Percentiles rank a stretch among this genome's conserved stretches.
Conservation (phyloP, 2,329 filamentous ascomycete genomes). For the Xylariaceae sp. region DNA sequence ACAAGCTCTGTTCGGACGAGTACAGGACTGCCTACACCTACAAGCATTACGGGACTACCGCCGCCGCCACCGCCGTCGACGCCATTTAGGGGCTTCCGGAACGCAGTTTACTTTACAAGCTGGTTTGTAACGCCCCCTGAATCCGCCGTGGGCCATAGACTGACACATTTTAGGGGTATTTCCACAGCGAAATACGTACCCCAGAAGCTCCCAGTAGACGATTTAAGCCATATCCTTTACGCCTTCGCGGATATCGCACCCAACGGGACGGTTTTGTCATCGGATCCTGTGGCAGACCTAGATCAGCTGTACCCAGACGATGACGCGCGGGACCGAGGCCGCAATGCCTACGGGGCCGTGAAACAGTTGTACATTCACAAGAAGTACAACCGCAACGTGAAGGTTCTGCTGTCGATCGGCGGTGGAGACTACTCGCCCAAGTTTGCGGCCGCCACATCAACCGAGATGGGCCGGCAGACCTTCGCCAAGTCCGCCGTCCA, state of each 20-base stretch:
- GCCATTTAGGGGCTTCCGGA: conserved; percentile 42
- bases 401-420: conserved; percentile 80
- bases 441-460: conserved; percentile 68
- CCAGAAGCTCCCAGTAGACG: conserved; percentile 68
- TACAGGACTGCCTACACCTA: conserved; percentile 27
- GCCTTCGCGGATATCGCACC: conserved; percentile 54
- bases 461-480: conserved; percentile 61
- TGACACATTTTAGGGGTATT: conserved; percentile 44
- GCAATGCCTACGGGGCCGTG: conserved; percentile 76
- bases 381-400: conserved; percentile 76
- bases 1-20: conserved; percentile 22
- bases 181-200: conserved; percentile 64
- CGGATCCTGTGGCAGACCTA: conserved; percentile 66
- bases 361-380: conserved; percentile 81
- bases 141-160: background rate
- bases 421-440: conserved; percentile 79
- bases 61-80: conserved; percentile 24
- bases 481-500: conserved; percentile 74
- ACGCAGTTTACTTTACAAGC: conserved; percentile 60
- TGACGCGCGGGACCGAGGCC: conserved; percentile 49
- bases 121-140: conserved; percentile 50
- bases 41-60: conserved; percentile 23
- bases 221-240: conserved; percentile 77
- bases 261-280: conserved; percentile 59
- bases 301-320: conserved; percentile 76